phyloP scores from a whole-genome alignment of 257 asterid genomes.

The Solanum verrucosum region DNA sequence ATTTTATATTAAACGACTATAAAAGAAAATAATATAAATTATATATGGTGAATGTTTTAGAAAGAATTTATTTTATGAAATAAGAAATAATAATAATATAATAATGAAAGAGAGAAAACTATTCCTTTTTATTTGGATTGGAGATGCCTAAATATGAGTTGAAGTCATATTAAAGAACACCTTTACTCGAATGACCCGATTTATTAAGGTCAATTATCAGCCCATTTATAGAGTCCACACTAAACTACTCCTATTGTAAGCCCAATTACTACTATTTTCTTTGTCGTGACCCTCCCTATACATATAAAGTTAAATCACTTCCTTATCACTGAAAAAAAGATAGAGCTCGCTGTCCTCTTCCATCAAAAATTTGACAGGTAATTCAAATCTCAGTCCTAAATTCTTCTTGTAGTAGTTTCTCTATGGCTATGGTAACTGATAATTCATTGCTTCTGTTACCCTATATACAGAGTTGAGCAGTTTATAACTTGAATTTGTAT shows the following conservation, averaged over 20 bases:
- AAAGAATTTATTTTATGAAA: too few relatives aligned
- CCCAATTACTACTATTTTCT: not conserved
- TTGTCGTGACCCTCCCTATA: not conserved
- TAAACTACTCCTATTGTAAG: not conserved
- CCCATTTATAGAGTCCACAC: not conserved
- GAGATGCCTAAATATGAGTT: too few relatives aligned
- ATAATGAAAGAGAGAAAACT: too few relatives aligned
- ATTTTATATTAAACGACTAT: too few relatives aligned
- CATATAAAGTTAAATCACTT: not conserved
- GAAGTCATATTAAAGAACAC: too few relatives aligned
- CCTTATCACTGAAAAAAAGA: not conserved
- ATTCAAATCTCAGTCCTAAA: not conserved
- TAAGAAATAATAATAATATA: too few relatives aligned
- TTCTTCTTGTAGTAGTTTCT: not conserved
- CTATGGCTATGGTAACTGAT: not conserved
- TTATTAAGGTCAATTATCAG: not conserved
- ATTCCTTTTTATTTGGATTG: too few relatives aligned
- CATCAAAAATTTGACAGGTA: not conserved
- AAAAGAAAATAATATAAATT: too few relatives aligned
- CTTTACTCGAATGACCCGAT: too few relatives aligned
- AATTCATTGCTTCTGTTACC: not conserved
- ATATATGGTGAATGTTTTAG: too few relatives aligned
- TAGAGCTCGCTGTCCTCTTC: not conserved
- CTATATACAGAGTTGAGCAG: slow-evolving; percentile 2
- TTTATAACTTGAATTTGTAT: slow-evolving; percentile 12